Percentiles rank a stretch among this genome's conserved stretches.
These are phyloP conservation scores for Micractinium conductrix DNA, from an alignment of 139 green algal species.

Conservation along the genomic window DNA sequence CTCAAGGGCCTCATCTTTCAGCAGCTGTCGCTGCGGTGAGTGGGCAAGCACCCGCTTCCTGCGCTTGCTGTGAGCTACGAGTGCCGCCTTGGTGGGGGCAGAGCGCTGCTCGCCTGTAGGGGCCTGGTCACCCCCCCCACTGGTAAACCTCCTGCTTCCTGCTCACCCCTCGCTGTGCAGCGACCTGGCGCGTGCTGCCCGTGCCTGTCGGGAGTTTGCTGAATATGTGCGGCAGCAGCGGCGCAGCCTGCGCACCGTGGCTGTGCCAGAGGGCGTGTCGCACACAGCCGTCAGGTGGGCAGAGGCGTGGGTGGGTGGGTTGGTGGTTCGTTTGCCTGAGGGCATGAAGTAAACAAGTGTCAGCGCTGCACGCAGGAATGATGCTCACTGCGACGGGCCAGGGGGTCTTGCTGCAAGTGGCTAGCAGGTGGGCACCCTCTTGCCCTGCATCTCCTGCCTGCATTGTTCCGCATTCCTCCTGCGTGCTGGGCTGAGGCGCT, in stretches of 20 bases:
- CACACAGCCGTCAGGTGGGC: constrained; percentile 21
- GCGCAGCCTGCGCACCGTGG: constrained; percentile 8
- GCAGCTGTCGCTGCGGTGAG: constrained; percentile 24
- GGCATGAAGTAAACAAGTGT: too few species aligned
- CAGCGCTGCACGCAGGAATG: too few species aligned
- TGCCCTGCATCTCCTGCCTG: too few species aligned
- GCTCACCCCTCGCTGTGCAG: neutral
- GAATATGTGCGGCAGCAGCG: constrained; percentile 22
- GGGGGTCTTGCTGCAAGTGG: too few species aligned
- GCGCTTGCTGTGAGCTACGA: neutral
- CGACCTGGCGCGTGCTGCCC: constrained; percentile 19
- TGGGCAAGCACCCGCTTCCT: too few species aligned
- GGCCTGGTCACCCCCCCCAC: neutral
- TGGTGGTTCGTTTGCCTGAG: too few species aligned
- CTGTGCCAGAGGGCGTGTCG: constrained; percentile 10
- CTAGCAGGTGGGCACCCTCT: too few species aligned
- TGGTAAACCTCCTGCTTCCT: neutral
- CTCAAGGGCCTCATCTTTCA: constrained; percentile 14
- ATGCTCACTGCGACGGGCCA: too few species aligned
- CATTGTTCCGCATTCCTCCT: too few species aligned
- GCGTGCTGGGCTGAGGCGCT: too few species aligned
- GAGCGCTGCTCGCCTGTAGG: neutral
- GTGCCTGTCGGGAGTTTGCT: constrained; percentile 21
- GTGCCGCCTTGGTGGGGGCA: neutral
- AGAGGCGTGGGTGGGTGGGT: too few species aligned